phyloP scores from a whole-genome alignment of 1,139 yeast genomes.

The Sugiyamaella japonica region DNA sequence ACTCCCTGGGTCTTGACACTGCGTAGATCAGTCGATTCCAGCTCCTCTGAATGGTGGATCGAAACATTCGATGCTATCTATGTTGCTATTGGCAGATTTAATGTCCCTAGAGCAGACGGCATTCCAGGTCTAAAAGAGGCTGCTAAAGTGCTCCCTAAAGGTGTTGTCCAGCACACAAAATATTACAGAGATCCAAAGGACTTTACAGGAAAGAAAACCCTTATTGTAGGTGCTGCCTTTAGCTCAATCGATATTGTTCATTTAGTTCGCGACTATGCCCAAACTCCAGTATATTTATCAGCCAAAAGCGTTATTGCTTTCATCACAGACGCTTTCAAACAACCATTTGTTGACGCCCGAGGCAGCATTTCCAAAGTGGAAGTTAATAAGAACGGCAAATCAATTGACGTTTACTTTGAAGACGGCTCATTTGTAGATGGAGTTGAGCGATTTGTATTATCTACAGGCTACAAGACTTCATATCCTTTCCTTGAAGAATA shows the following conservation, averaged over 20 bases:
- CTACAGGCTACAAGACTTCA: conserved; percentile 29
- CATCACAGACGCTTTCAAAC: conserved; percentile 26
- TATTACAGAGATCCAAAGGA: conserved; percentile 18
- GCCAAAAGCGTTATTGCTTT: conserved; percentile 21
- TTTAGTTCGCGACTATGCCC: conserved; percentile 19
- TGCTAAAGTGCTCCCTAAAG: conserved; percentile 15
- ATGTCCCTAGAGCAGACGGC: conserved; percentile 53
- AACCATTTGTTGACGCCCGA: conserved; percentile 32
- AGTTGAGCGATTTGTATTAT: conserved; percentile 27
- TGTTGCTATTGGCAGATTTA: conserved; percentile 55
- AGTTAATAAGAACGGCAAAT: conserved; percentile 13
- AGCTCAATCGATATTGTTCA: conserved; percentile 24
- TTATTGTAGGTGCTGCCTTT: conserved; percentile 24
- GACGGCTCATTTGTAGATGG: conserved; percentile 23
- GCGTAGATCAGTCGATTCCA: conserved; percentile 2
- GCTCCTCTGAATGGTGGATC: conserved; percentile 26
- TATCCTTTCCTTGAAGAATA: conserved; percentile 30
- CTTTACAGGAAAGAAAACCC: conserved; percentile 19
- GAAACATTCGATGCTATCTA: conserved; percentile 53
- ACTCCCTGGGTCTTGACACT: conserved; percentile 49
- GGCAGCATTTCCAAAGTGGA: conserved; percentile 20
- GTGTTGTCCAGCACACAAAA: conserved; percentile 20
- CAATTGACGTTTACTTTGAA: conserved; percentile 22
- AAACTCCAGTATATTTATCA: conserved; percentile 29
- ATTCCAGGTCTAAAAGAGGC: conserved; percentile 50